Percentiles rank a stretch among this genome's conserved stretches.
These are phyloP conservation scores for Auricularia cornea DNA, from an alignment of 768 basidiomycete genomes.

Conservation along the genomic window DNA sequence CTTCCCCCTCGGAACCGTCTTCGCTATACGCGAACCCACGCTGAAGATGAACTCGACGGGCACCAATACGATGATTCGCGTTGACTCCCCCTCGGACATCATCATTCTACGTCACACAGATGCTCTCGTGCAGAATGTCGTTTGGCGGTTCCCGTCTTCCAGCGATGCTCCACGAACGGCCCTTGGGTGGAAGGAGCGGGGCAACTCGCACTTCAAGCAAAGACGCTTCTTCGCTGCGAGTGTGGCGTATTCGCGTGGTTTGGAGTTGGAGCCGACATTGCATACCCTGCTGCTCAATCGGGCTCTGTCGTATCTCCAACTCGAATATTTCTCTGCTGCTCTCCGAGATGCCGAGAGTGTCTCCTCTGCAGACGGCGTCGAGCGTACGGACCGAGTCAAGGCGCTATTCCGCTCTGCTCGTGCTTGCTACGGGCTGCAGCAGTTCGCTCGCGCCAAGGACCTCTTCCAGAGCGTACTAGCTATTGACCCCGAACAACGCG, in stretches of 20 bases:
- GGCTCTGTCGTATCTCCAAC: slow-evolving; percentile 17
- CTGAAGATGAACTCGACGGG: slow-evolving; percentile 13
- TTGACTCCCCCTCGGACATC: slow-evolving; percentile 26
- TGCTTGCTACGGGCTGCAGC: slow-evolving; percentile 18
- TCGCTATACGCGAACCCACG: slow-evolving; percentile 26
- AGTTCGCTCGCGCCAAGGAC: slow-evolving; percentile 10
- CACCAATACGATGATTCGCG: slow-evolving; percentile 12
- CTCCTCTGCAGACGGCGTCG: neutral
- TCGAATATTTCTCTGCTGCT: slow-evolving; percentile 18
- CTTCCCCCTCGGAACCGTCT: slow-evolving; percentile 19
- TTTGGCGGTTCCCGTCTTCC: slow-evolving; percentile 1
- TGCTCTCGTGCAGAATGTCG: slow-evolving; percentile 4
- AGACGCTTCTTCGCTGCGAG: slow-evolving; percentile 19
- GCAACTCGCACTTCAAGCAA: slow-evolving; percentile 16
- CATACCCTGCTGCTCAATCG: slow-evolving; percentile 21
- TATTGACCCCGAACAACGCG: neutral
- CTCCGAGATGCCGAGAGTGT: slow-evolving; percentile 16
- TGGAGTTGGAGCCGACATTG: slow-evolving; percentile 12
- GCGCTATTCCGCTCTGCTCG: slow-evolving; percentile 18
- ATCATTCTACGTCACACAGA: slow-evolving; percentile 11
- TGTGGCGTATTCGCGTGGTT: slow-evolving; percentile 17
- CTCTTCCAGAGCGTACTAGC: slow-evolving; percentile 9
- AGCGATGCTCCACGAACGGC: neutral
- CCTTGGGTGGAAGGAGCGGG: slow-evolving; percentile 16
- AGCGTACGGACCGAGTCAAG: slow-evolving; percentile 9